phyloP scores from a whole-genome alignment of 1,139 yeast species.

The Candida anutae region DNA sequence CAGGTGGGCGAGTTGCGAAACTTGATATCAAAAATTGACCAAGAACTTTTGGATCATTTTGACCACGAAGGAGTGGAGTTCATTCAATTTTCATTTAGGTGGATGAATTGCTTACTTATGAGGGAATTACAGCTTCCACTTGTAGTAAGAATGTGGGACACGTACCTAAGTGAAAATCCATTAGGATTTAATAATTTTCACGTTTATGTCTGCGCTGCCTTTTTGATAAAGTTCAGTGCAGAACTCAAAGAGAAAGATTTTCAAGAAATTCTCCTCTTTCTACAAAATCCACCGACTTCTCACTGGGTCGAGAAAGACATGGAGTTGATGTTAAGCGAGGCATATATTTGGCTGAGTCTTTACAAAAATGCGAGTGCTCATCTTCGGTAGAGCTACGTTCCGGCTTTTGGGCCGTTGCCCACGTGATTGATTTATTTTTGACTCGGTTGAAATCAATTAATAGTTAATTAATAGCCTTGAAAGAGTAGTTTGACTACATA shows the following conservation, averaged over 20 bases:
- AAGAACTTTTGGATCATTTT: slow-evolving; percentile 64
- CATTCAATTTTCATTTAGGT: slow-evolving; percentile 89
- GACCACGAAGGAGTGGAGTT: slow-evolving; percentile 80
- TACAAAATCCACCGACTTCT: slow-evolving; percentile 82
- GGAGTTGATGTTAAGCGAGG: slow-evolving; percentile 88
- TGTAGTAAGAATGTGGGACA: slow-evolving; percentile 96
- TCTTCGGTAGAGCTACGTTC: slow-evolving; percentile 27
- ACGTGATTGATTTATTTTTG: too few species aligned
- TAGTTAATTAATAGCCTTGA: neutral
- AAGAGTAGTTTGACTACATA: neutral
- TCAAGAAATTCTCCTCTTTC: slow-evolving; percentile 84
- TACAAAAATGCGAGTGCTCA: slow-evolving; percentile 87
- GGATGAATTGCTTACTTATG: slow-evolving; percentile 99
- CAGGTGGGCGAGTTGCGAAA: slow-evolving; percentile 80
- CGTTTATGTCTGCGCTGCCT: slow-evolving; percentile 98
- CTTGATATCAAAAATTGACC: slow-evolving; percentile 73
- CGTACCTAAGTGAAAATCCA: slow-evolving; percentile 83
- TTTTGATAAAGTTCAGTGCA: slow-evolving; percentile 76
- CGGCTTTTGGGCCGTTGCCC: too few species aligned
- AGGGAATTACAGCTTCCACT: slow-evolving; percentile 75
- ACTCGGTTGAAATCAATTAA: neutral
- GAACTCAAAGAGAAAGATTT: slow-evolving; percentile 82
- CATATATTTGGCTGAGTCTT: slow-evolving; percentile 91
- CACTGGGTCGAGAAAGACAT: slow-evolving; percentile 86
- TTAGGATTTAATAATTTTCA: slow-evolving; percentile 90